Base-by-base conservation (phyloP, 2,329 filamentous ascomycete species). In the Cladorrhinum sp. region DNA sequence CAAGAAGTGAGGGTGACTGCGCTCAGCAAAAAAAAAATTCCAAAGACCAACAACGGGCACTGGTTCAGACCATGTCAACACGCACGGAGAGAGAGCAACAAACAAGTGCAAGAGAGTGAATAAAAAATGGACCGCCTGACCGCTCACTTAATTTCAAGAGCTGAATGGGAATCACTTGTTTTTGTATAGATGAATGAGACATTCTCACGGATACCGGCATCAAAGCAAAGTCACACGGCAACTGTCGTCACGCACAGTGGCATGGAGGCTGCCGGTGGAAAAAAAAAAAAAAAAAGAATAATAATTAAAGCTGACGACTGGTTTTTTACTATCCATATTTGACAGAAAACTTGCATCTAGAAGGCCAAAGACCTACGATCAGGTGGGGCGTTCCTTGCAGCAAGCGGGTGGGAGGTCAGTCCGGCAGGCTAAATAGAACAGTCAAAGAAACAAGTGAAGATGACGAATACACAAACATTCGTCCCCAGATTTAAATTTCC, bases 341-440 rank as follows among this genome's bases (percentile, higher is more conserved):
- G 51, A 39, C 48, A 24, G 33, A 50, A 46, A 12, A 18, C 49
- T 33, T 23, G 26, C 59, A 58, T 49, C 46, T 36, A 49, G 26
- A 42, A 39, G 53, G 36, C 55, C 14, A 42, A 50, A 42, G 55
- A 33, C 33, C 24, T 28, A 42, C 12, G 24, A 14, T 23, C 51
- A 57, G 33, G 62, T 52, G 63, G 66, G 63, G 61, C 61, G 66
- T 67, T 60, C 66, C 64, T 68, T 65, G 65, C 65, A 67, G 64
- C 21, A 16, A 9, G 4, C 58, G 60, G 63, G 53, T 56, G 28
- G 49, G 56, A 33, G 30, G 57, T 20, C 39, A 36, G 23, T 46
- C 64, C 60, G 58, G 42, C 61, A 66, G 66, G 66, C 65, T 68
- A 68, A 68, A 68, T 65, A 46, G n/a, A 46, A 18, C 14, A 46